Base-by-base conservation (phyloP, 306 rosid species). In the Inga leiocalycina region DNA sequence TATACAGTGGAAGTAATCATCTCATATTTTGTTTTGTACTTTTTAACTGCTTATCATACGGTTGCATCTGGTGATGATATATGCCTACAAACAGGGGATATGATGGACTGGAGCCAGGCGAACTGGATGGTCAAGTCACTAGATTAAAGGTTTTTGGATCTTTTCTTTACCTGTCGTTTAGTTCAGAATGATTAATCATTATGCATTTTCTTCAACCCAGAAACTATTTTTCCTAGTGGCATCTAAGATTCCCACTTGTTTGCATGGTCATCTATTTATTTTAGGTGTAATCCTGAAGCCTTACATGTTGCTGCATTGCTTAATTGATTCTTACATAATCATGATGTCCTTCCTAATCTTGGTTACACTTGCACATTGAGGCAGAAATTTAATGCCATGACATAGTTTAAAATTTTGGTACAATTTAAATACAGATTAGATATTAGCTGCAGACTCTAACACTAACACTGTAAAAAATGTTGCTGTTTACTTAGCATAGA, bases 1-100 rank as follows among this genome's bases (percentile, higher is more conserved):
- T 65, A 88, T 91, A 75, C 85, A 91, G 34, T 91, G 91, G 94
- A 89, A 87, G 94, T 91, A 91, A 87, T 75, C 15, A 77, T 54
- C 80, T 37, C 9, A 37, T 46, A n/a, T 24, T 48, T 57, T 61
- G n/a, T 68, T 71, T 30, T 8, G 30, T 44, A 15, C 43, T 39
- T 70, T 52, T 39, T 79, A 32, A 20, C 80, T 37, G 45, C n/a
- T 57, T 43, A 65, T 32, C 19, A 44, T 10, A 54, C 41, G 51
- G 68, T 39, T 46, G 71, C 70, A 65, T 77, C 52, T 48, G 48
- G 51, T 74, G 70, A 80, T 49, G 30, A 19, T 75, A 10, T 35
- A 44, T 78, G 78, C 78, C 59, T 70, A 41, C 82, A 34, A 37
- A 79, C 90, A 88, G 94, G 89, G 88, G 94, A 77, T 72, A 62